phyloP scores from a whole-genome alignment of 805 yeast genomes.

The Wickerhamomyces pijperi region DNA sequence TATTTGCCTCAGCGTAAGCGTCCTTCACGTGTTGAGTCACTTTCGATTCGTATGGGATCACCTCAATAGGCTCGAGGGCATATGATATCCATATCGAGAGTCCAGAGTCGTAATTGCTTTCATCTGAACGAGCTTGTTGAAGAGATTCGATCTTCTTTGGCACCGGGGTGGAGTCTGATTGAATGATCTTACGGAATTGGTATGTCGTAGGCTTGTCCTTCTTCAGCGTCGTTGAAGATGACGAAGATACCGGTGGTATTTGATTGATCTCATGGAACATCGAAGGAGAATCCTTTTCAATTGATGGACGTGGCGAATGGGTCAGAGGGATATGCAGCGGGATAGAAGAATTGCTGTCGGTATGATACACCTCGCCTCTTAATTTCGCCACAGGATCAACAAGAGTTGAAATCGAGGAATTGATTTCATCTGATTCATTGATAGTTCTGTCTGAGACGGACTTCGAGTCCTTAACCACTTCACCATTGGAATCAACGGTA shows the following conservation, averaged over 20 bases:
- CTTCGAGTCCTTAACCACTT: constrained; percentile 14
- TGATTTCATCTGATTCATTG: constrained; percentile 5
- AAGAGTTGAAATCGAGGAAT: background rate
- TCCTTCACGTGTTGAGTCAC: constrained; percentile 36
- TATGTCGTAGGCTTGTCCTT: constrained; percentile 4
- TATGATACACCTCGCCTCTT: constrained; percentile 14
- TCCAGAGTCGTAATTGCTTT: constrained; percentile 40
- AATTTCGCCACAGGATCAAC: background rate
- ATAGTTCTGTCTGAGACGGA: constrained; percentile 4
- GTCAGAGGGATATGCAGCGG: constrained; percentile 17
- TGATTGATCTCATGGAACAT: background rate
- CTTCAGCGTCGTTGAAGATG: background rate
- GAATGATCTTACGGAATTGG: constrained; percentile 31
- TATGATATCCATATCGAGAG: constrained; percentile 41
- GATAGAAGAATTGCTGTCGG: constrained; percentile 12
- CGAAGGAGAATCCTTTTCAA: background rate
- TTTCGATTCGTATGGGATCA: constrained; percentile 16
- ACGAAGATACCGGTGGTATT: background rate
- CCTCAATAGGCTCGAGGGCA: constrained; percentile 22
- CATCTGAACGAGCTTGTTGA: constrained; percentile 31
- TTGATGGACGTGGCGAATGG: constrained; percentile 1
- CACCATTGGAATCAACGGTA: constrained; percentile 18
- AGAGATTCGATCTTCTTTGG: constrained; percentile 30
- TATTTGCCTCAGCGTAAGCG: constrained; percentile 64
- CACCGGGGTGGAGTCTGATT: constrained; percentile 25